These are phyloP conservation scores for Alnus glutinosa DNA, from an alignment of 306 rosid genomes.

Conservation along the genomic window DNA sequence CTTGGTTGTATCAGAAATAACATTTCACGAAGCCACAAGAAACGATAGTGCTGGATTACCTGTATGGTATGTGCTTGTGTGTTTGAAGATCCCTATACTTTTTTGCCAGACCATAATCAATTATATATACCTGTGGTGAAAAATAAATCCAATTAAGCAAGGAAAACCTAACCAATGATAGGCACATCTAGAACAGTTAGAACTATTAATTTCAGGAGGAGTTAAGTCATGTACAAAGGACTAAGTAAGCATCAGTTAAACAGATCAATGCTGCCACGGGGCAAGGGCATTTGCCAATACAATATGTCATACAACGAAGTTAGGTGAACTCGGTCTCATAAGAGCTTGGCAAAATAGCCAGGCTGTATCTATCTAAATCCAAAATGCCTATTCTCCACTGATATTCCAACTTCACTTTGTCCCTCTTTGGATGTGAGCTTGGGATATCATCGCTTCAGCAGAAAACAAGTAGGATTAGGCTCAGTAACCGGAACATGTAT, in stretches of 20 bases:
- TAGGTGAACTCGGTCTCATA: neutral
- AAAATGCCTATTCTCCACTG: neutral
- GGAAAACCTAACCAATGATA: neutral
- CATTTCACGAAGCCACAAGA: conserved; percentile 16
- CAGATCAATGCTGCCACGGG: neutral
- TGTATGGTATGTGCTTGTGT: conserved; percentile 96
- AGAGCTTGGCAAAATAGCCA: conserved; percentile 5
- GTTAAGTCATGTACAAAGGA: neutral
- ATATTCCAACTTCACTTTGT: neutral
- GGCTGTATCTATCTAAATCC: neutral
- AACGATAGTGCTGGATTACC: conserved; percentile 51
- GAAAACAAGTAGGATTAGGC: neutral
- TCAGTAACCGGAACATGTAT: neutral
- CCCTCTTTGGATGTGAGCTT: neutral
- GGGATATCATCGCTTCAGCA: neutral
- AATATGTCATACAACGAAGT: neutral
- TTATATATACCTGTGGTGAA: conserved; percentile 74
- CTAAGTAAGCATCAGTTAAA: neutral
- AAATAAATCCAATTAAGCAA: conserved; percentile 29
- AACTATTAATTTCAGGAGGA: neutral
- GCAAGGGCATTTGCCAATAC: neutral
- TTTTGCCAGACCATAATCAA: conserved; percentile 97
- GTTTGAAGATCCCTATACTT: conserved; percentile 96
- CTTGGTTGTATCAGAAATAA: neutral
- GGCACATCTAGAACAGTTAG: neutral